Base-by-base conservation (phyloP, 192 early-diverging fungal species). In the Coemansia sp. region DNA sequence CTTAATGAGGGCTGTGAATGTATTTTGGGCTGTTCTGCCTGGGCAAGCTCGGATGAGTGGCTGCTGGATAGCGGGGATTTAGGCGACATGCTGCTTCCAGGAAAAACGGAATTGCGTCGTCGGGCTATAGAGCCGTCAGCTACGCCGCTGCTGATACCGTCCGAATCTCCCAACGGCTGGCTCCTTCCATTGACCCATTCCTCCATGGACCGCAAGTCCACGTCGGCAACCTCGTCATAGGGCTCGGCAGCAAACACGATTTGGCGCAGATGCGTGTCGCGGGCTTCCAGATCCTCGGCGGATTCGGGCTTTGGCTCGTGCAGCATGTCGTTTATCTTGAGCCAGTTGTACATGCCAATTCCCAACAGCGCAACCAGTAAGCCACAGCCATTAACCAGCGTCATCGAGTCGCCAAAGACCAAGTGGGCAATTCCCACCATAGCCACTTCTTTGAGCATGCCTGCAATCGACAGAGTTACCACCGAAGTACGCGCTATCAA, bases 401-500 rank as follows among this genome's bases (percentile, higher is more conserved):
- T 89, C 64, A 93, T 82, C 11, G 81, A 64, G 59, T 97, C 94
- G n/a, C 85, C 83, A 70, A 95, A 97, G 16, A 93, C 78, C 19
- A 88, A 8, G 6, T 80, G 67, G 0, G 91, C 88, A 1, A 88
- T 69, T 8, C 82, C 66, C 14, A 97, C 85, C 19, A 93, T 94
- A 9, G 88, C 68, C 1, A 97, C 87, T 66, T 97, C 94, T 81
- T 87, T 88, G 57, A 91, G 66, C 61, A 88, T 94, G 14, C 94
- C 94, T 4, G 87, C 87, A 0, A 94, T 86, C n/a, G 91, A 93
- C 36, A 97, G 72, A 0, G 94, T 88, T 5, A 97, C 82, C 3
- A 91, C 92, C 5, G 86, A 91, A 0, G 92, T 94, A 42, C 81
- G 72, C 9, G 87, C 78, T 63, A 97, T 94, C 35, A 94, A 63